Conservation (phyloP, 495 filamentous ascomycete genomes). For the Tuber indicum region DNA sequence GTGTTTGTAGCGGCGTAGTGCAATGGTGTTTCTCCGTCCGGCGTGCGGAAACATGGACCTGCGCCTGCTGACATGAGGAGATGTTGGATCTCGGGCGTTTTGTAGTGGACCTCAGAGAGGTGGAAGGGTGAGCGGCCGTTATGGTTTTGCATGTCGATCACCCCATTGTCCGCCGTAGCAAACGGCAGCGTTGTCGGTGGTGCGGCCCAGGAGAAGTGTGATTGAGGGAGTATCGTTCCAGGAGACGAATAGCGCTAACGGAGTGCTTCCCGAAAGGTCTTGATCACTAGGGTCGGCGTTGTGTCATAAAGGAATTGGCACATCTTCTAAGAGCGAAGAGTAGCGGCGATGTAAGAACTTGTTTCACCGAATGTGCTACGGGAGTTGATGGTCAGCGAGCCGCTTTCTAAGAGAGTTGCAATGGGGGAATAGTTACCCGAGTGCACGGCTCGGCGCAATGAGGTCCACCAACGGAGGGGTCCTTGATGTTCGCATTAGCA, state of each 20-base stretch:
- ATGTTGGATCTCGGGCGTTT: constrained; percentile 1
- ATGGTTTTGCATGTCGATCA: constrained; percentile 4
- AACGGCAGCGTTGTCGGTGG: constrained; percentile 2
- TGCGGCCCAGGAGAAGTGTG: constrained; percentile 7
- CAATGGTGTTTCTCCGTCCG: neutral
- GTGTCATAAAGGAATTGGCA: neutral
- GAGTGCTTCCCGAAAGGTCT: constrained; percentile 1
- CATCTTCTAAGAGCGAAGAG: neutral
- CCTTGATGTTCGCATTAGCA: neutral
- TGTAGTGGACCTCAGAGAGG: constrained; percentile 9
- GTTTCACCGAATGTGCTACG: neutral
- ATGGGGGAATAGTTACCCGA: neutral
- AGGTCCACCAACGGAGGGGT: neutral
- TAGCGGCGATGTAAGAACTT: neutral
- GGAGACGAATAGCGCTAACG: constrained; percentile 1
- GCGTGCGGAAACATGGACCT: neutral
- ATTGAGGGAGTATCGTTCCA: neutral
- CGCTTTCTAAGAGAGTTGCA: neutral
- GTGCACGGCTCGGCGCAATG: neutral
- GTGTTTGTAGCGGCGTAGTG: constrained; percentile 16
- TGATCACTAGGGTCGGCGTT: neutral
- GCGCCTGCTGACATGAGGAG: constrained; percentile 13
- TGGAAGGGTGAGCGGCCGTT: constrained; percentile 11
- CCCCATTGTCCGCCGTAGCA: neutral
- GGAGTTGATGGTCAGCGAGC: neutral